These are phyloP conservation scores for Saxophila tyrrhenica DNA, from an alignment of 495 filamentous ascomycete species.

Conservation along the genomic window DNA sequence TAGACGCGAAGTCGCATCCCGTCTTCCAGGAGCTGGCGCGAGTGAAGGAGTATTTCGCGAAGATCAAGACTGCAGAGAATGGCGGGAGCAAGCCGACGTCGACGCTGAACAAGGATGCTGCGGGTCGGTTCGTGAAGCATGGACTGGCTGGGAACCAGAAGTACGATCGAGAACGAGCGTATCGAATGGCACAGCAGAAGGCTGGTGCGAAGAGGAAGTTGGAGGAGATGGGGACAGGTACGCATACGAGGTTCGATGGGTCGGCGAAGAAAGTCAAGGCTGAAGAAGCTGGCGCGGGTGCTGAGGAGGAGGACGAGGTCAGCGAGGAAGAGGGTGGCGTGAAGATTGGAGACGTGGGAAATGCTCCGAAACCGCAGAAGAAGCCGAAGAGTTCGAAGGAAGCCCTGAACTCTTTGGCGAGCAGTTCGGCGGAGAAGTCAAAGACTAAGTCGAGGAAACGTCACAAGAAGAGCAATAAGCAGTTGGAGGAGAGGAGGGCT, in stretches of 20 bases:
- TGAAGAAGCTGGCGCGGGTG: neutral
- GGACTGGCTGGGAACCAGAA: slow-evolving; percentile 64
- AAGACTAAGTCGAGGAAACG: slow-evolving; percentile 13
- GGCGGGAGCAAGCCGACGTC: slow-evolving; percentile 37
- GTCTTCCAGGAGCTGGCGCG: slow-evolving; percentile 74
- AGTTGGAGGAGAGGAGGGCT: slow-evolving; percentile 10
- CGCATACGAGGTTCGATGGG: slow-evolving; percentile 12
- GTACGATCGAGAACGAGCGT: slow-evolving; percentile 39
- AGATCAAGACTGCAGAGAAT: slow-evolving; percentile 60
- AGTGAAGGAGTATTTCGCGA: slow-evolving; percentile 84
- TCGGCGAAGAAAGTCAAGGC: slow-evolving; percentile 11
- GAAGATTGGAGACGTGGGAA: neutral
- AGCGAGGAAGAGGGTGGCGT: neutral
- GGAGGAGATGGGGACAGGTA: slow-evolving; percentile 8
- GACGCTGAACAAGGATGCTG: slow-evolving; percentile 68
- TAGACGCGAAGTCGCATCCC: slow-evolving; percentile 70
- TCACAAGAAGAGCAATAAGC: neutral
- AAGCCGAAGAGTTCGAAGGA: neutral
- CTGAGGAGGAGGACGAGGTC: neutral
- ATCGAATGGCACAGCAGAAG: slow-evolving; percentile 26
- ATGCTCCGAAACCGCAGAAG: neutral
- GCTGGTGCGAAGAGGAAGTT: slow-evolving; percentile 11
- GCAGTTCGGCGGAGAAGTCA: slow-evolving; percentile 2
- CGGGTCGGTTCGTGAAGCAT: slow-evolving; percentile 66
- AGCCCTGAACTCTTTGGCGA: neutral